Evolutionary conservation across 768 basidiomycete species (phyloP), one percentile per base, ranked within the genome.

Genomic region (Calocybe gangraenosa): DNA sequence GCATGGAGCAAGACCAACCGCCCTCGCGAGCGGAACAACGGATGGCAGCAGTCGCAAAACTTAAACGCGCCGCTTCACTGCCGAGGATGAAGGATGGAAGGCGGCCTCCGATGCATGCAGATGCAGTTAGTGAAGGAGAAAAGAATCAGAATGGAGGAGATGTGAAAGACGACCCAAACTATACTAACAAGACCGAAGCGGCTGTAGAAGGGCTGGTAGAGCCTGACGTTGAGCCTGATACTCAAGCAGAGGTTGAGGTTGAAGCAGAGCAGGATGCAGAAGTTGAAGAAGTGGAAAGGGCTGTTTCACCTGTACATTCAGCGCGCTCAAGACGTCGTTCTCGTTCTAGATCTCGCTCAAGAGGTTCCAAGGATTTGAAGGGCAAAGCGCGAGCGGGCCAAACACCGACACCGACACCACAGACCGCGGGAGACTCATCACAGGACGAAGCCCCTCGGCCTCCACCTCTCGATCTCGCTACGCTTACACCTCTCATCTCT

Each of bases 41-140:
- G 49, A 88, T 90, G 59, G 78, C 81, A 44, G 88, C 92, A 9
- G 85, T 95, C 37, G 90, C 90, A 36, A 92, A 84, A 68, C 79
- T 96, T 52, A 92, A 87, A 67, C 82, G 93, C 55, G 92, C 93
- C 34, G 89, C 92, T 44, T 94, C 92, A 13, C 66, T 95, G 21
- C 93, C 92, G 30, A 76, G 92, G 50, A 89, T 89, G 83, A 92
- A 92, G 63, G 87, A 92, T 63, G 92, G 92, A 7, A 70, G 92
- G 44, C 74, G 92, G 34, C 92, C 91, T 0, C 88, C 84, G 38
- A 89, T 90, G 87, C 88, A 87, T 57, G 71, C 78, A 53, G 87
- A 88, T 54, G 84, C 81, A 15, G 79, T 89, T 40, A 90, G 87
- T 58, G 88, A 91, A 62, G 86, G 88, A 8, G 88, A 91, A 64